Base-by-base conservation (phyloP, 306 rosid species). In the Purshia tridentata region DNA sequence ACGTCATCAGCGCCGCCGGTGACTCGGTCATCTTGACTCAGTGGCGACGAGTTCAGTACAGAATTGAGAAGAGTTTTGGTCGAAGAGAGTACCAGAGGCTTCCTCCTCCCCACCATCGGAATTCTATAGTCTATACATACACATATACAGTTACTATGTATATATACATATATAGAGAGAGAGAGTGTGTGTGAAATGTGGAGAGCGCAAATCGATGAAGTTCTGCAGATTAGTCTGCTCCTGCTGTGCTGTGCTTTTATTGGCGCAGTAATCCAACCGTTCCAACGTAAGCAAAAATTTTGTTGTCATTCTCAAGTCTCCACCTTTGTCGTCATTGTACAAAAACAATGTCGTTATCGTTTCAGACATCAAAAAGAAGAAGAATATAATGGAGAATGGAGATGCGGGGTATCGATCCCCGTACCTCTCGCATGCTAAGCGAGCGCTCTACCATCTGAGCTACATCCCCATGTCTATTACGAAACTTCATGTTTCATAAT, bases 341-440 rank as follows among this genome's bases (percentile, higher is more conserved):
- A 29, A 29, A 29, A 29, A 1, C 35, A 29, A 1, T 29, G 35
- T 29, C 35, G 35, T 29, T 29, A 2, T 29, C 35, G 35, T 29
- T 29, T 29, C 35, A 29, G 35, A 29, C 35, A 1, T 2, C 35
- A 29, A 29, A 29, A 29, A 29, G 2, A 0, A 23, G 2, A 0
- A 23, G 2, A 23, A 23, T 1, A 23, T 1, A 23, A 1, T 1
- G 29, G 29, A 5, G 4, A 23, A 3, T 88, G 97, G 89, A 90
- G 96, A 90, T 81, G 97, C 89, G 83, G 97, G 92, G 96, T 81
- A 92, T 89, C 90, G 92, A 90, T 89, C 96, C 96, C 92, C 81
- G 85, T 83, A 78, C 93, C 93, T 93, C 90, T 90, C 88, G 90
- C 97, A 90, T 90, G 97, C 96, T 86, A 93, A 90, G 96, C 96